phyloP scores from a whole-genome alignment of 768 basidiomycete species.

The Favolaschia claudopus region DNA sequence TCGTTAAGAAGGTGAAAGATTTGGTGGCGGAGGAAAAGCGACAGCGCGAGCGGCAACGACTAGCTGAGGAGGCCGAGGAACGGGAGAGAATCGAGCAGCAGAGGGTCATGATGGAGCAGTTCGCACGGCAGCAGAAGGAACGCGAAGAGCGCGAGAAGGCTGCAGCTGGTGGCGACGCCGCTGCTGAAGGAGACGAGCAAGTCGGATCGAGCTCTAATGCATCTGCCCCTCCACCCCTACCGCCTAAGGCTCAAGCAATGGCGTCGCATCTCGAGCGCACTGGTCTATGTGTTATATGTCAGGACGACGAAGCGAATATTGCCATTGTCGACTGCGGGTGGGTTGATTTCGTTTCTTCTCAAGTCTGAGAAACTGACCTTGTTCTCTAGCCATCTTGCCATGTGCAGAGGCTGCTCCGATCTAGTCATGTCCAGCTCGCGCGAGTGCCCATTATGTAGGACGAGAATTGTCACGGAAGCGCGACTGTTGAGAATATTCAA shows the following conservation, averaged over 20 bases:
- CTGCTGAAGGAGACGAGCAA: conserved; percentile 28
- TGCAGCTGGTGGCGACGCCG: conserved; percentile 27
- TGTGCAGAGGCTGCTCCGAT: conserved; percentile 83
- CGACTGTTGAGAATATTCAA: conserved; percentile 81
- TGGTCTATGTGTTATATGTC: conserved; percentile 91
- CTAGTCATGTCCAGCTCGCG: conserved; percentile 78
- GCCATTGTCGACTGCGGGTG: conserved; percentile 96
- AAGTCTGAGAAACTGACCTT: conserved; percentile 4
- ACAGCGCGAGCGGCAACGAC: conserved; percentile 57
- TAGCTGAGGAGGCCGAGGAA: conserved; percentile 55
- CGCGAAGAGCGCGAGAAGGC: conserved; percentile 39
- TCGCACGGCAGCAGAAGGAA: conserved; percentile 38
- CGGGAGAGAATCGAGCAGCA: conserved; percentile 48
- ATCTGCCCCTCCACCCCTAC: conserved; percentile 37
- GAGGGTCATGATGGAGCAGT: conserved; percentile 45
- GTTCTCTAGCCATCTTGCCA: conserved; percentile 70
- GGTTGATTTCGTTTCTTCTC: conserved; percentile 35
- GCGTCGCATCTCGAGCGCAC: conserved; percentile 62
- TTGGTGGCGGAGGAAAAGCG: conserved; percentile 71
- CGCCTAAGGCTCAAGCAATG: conserved; percentile 48
- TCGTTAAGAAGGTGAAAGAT: conserved; percentile 73
- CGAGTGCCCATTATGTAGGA: conserved; percentile 92
- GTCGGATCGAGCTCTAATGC: conserved; percentile 29
- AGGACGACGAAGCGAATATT: conserved; percentile 93
- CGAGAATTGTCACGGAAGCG: conserved; percentile 84